These are phyloP conservation scores for Hyaloscypha finlandica DNA, from an alignment of 495 filamentous ascomycete species.

Conservation along the genomic window DNA sequence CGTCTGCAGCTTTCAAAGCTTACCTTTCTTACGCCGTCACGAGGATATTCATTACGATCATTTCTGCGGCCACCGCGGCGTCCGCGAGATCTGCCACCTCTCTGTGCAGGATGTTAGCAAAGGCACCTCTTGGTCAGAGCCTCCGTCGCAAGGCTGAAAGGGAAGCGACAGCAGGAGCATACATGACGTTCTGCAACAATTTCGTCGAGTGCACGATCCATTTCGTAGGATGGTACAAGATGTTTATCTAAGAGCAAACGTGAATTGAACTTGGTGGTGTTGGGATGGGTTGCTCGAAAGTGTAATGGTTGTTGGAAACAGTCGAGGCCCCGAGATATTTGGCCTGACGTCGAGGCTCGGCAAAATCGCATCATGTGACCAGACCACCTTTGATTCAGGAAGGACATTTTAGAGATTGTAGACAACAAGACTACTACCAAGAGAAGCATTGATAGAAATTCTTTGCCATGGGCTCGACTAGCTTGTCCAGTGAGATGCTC, in stretches of 20 bases:
- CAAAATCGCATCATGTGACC: constrained; percentile 12
- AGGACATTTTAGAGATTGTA: too few relatives aligned
- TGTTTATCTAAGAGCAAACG: background rate
- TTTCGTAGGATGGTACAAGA: constrained; percentile 31
- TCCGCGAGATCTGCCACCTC: constrained; percentile 36
- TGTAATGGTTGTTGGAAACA: background rate
- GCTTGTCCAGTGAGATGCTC: too few relatives aligned
- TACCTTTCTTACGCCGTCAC: constrained; percentile 85
- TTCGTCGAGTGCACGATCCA: constrained; percentile 85
- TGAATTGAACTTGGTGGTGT: background rate
- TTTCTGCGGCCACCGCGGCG: constrained; percentile 55
- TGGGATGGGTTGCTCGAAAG: background rate
- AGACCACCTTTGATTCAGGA: too few relatives aligned
- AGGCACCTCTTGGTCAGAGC: background rate
- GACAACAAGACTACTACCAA: too few relatives aligned
- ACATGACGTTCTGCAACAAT: constrained; percentile 81
- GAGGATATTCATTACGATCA: constrained; percentile 59
- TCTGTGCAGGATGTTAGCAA: constrained; percentile 17
- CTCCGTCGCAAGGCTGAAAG: constrained; percentile 13
- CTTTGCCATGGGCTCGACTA: too few relatives aligned
- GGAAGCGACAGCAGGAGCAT: constrained; percentile 38
- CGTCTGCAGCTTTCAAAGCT: background rate
- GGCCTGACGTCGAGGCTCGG: background rate
- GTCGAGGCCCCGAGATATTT: background rate
- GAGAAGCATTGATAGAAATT: too few relatives aligned